A percentile compares a stretch with the other conserved stretches of the same genome.
Conservation (phyloP, 352 stramenopile species). For the Lagenidium sp. region DNA sequence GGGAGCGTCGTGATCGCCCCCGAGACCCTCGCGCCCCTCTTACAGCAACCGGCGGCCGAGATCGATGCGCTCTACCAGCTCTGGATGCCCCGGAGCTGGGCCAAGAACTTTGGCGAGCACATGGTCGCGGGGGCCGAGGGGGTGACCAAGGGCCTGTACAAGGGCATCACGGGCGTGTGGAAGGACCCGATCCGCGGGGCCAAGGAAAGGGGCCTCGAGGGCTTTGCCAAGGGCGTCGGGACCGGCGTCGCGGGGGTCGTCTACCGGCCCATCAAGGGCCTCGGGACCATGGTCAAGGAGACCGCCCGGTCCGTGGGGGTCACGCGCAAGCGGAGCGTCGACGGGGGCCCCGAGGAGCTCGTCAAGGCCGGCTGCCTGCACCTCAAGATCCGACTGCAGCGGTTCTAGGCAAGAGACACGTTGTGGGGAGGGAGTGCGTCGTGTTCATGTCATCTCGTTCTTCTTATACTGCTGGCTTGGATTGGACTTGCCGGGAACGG, state of each 20-base stretch:
- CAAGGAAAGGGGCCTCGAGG: constrained; percentile 57
- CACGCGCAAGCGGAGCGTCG: constrained; percentile 31
- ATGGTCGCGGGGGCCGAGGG: constrained; percentile 68
- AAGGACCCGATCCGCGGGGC: constrained; percentile 74
- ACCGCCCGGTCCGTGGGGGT: constrained; percentile 56
- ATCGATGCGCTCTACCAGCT: constrained; percentile 49
- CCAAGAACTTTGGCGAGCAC: constrained; percentile 72
- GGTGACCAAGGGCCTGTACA: constrained; percentile 55
- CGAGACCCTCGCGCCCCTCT: constrained; percentile 27
- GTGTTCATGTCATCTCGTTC: too few relatives aligned
- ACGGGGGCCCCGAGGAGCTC: constrained; percentile 30
- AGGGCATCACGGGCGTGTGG: constrained; percentile 65
- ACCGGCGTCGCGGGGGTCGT: constrained; percentile 60
- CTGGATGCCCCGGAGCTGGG: constrained; percentile 60
- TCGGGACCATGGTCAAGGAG: constrained; percentile 73
- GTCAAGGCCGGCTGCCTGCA: constrained; percentile 47
- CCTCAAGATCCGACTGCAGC: constrained; percentile 57
- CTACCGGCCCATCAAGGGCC: constrained; percentile 58
- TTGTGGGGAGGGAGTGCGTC: too few relatives aligned
- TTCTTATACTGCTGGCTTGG: too few relatives aligned
- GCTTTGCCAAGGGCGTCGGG: constrained; percentile 66
- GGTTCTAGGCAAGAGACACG: constrained; percentile 21
- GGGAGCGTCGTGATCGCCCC: constrained; percentile 39
- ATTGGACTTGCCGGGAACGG: too few relatives aligned
- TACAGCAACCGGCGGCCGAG: constrained; percentile 8